These are phyloP conservation scores for Cyclocybe aegerita DNA, from an alignment of 768 basidiomycete species.

Conservation along the genomic window DNA sequence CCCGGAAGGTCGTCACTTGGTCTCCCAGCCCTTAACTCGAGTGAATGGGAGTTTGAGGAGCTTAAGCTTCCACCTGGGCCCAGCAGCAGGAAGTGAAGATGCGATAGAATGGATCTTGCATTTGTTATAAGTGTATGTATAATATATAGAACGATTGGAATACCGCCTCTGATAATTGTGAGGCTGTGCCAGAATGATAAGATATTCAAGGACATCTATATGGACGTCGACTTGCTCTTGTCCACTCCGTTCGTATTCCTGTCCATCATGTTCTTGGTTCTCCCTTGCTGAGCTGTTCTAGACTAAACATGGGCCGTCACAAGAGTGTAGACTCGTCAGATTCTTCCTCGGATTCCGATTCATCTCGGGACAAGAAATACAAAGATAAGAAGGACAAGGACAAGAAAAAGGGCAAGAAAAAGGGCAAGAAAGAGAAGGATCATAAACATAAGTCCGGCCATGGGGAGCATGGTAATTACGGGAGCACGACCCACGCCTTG, in stretches of 20 bases:
- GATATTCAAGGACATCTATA: too few species aligned
- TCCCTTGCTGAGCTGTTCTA: neutral
- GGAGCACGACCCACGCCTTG: neutral
- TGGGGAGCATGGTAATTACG: conserved; percentile 14
- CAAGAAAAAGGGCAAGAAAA: conserved; percentile 22
- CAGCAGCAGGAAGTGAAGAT: conserved; percentile 9
- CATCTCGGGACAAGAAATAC: conserved; percentile 20
- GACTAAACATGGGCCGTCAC: conserved; percentile 19
- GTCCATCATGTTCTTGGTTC: neutral
- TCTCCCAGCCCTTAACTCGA: conserved; percentile 46
- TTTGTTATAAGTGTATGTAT: conserved; percentile 1
- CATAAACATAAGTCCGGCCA: conserved; percentile 20
- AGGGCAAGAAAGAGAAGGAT: conserved; percentile 23
- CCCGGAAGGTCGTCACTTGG: conserved; percentile 31
- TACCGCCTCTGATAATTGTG: too few species aligned
- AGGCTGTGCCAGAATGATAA: too few species aligned
- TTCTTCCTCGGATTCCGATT: conserved; percentile 21
- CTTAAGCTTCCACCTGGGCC: conserved; percentile 44
- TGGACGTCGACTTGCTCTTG: neutral
- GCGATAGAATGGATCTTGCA: neutral
- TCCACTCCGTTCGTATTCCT: neutral
- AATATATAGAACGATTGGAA: neutral
- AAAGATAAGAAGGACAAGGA: conserved; percentile 26
- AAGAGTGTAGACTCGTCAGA: conserved; percentile 29
- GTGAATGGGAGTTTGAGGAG: conserved; percentile 56